A percentile compares a stretch with the other conserved stretches of the same genome.
These are phyloP conservation scores for Erodium texanum DNA, from an alignment of 441 rosid species.

Conservation along the genomic window DNA sequence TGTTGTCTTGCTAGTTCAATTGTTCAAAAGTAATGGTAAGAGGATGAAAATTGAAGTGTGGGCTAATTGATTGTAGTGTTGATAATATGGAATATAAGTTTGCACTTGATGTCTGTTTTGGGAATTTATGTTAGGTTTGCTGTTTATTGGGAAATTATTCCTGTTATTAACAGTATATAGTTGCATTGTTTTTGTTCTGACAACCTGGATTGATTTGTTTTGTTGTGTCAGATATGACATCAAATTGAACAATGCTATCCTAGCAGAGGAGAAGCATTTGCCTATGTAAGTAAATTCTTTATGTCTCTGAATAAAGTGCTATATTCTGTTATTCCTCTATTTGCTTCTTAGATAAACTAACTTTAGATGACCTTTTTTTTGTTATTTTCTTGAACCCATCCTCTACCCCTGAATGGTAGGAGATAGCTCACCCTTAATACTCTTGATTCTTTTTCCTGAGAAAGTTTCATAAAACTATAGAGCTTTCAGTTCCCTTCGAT, in stretches of 20 bases:
- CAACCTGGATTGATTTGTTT: neutral
- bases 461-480: too few species aligned
- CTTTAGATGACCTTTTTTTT: neutral
- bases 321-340: neutral
- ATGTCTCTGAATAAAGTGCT: neutral
- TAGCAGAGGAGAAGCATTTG: constrained; percentile 88
- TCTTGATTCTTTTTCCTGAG: too few species aligned
- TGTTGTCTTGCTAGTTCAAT: too few species aligned
- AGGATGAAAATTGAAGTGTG: neutral
- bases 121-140: neutral
- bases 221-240: constrained; percentile 44
- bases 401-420: too few species aligned
- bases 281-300: constrained; percentile 53
- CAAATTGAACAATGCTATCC: constrained; percentile 83
- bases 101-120: neutral
- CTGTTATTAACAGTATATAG: neutral
- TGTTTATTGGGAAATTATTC: neutral
- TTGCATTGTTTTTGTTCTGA: too few species aligned
- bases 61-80: neutral
- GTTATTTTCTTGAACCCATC: too few species aligned
- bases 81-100: neutral
- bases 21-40: too few species aligned
- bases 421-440: too few species aligned
- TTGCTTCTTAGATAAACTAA: neutral
- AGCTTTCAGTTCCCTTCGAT: too few species aligned